phyloP scores from a whole-genome alignment of 805 yeast genomes.

The Candida manassasensis region DNA sequence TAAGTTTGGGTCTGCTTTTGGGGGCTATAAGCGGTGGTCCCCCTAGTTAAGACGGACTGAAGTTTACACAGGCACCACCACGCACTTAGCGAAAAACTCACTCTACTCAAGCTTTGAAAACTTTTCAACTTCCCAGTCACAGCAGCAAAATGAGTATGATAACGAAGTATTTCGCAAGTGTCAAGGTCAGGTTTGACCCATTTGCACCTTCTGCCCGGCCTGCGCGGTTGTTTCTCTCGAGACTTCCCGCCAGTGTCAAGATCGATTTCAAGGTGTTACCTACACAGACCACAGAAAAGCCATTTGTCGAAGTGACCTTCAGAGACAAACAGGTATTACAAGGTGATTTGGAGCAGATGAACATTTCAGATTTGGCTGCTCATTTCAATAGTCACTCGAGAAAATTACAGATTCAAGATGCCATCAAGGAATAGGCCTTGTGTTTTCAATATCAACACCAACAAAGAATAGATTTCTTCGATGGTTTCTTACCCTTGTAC shows the following conservation, averaged over 20 bases:
- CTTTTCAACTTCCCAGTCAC: neutral
- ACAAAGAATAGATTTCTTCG: neutral
- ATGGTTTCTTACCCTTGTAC: neutral
- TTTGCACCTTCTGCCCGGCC: slow-evolving; percentile 67
- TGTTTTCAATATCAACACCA: neutral
- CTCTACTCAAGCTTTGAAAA: neutral
- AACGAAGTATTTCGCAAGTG: slow-evolving; percentile 81
- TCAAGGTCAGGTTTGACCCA: slow-evolving; percentile 75
- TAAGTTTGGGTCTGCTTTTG: no score
- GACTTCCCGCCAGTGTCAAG: slow-evolving; percentile 74
- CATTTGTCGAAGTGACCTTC: slow-evolving; percentile 70
- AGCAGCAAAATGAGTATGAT: slow-evolving; percentile 50
- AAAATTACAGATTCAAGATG: slow-evolving; percentile 68
- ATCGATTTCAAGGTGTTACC: slow-evolving; percentile 61
- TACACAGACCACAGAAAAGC: slow-evolving; percentile 39
- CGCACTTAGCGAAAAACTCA: neutral
- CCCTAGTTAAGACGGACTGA: neutral
- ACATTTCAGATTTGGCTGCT: slow-evolving; percentile 58
- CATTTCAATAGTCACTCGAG: slow-evolving; percentile 80
- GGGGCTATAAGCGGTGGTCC: no score
- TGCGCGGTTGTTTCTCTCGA: slow-evolving; percentile 73
- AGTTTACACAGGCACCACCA: neutral
- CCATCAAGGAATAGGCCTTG: slow-evolving; percentile 35
- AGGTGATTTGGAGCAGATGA: slow-evolving; percentile 57
- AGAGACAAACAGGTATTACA: slow-evolving; percentile 70